phyloP scores from a whole-genome alignment of 768 basidiomycete species.

The Pisolithus orientalis region DNA sequence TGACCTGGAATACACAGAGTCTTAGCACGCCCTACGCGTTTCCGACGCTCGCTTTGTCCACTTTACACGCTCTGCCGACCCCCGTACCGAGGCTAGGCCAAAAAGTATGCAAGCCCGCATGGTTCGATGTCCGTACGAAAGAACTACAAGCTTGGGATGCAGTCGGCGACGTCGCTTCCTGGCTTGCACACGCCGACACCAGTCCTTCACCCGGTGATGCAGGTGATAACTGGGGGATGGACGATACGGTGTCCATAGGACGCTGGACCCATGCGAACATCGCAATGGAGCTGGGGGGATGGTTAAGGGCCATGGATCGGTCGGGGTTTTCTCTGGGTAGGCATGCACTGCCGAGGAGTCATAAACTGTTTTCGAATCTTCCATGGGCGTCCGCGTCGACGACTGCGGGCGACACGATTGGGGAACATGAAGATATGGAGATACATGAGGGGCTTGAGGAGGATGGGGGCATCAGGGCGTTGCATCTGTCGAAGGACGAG shows the following conservation, averaged over 20 bases:
- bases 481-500: constrained; percentile 16
- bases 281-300: constrained; percentile 51
- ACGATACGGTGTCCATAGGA: constrained; percentile 17
- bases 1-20: constrained; percentile 41
- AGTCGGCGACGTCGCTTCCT: constrained; percentile 46
- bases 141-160: constrained; percentile 58
- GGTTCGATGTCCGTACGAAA: constrained; percentile 59
- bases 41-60: constrained; percentile 73
- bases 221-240: constrained; percentile 2
- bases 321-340: background rate
- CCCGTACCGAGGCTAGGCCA: constrained; percentile 78
- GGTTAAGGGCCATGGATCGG: constrained; percentile 45
- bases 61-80: constrained; percentile 79
- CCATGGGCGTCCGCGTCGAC: constrained; percentile 32
- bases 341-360: constrained; percentile 24
- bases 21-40: constrained; percentile 76
- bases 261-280: constrained; percentile 50
- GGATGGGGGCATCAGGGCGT: constrained; percentile 26
- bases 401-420: constrained; percentile 15
- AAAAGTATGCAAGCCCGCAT: constrained; percentile 81
- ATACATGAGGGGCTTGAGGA: constrained; percentile 23
- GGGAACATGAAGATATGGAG: constrained; percentile 24
- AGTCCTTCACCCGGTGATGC: constrained; percentile 8
- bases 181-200: constrained; percentile 41
- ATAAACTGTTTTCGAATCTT: constrained; percentile 48